Evolutionary conservation across 176 grass and related monocot genomes (phyloP).

Genomic region (Avena atlantica): DNA sequence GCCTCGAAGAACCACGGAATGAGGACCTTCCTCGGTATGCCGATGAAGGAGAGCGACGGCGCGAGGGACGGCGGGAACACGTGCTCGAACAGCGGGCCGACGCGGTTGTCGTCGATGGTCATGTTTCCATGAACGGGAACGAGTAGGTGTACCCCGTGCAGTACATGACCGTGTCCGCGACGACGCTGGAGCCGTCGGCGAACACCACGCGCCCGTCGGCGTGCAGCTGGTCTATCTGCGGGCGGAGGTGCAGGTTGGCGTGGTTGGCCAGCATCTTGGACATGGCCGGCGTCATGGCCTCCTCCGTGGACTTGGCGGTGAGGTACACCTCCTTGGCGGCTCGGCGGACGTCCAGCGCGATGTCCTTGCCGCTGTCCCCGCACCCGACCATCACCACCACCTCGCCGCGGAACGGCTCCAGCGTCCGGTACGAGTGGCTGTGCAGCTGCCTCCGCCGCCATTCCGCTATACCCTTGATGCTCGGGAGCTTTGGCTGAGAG

Average conservation of each 20-base stretch:
- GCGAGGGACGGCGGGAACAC: conserved; percentile 16
- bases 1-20: neutral
- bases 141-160: conserved; percentile 20
- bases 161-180: conserved; percentile 22
- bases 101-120: neutral
- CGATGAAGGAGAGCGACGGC: neutral
- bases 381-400: neutral
- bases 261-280: neutral
- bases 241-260: neutral
- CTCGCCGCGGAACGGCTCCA: neutral
- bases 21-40: neutral
- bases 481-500: neutral
- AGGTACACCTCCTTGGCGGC: conserved; percentile 1
- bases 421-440: conserved; percentile 1
- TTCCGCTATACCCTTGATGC: neutral
- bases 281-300: neutral
- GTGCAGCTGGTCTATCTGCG: neutral
- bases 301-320: neutral
- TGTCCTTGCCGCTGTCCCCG: conserved; percentile 13
- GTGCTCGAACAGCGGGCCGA: conserved; percentile 18
- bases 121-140: conserved; percentile 14
- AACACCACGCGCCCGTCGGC: conserved; percentile 10
- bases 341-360: neutral
- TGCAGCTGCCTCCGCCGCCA: neutral
- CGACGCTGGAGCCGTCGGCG: neutral